phyloP scores from a whole-genome alignment of 2,329 filamentous ascomycete species.

The Pseudogymnoascus sp. region DNA sequence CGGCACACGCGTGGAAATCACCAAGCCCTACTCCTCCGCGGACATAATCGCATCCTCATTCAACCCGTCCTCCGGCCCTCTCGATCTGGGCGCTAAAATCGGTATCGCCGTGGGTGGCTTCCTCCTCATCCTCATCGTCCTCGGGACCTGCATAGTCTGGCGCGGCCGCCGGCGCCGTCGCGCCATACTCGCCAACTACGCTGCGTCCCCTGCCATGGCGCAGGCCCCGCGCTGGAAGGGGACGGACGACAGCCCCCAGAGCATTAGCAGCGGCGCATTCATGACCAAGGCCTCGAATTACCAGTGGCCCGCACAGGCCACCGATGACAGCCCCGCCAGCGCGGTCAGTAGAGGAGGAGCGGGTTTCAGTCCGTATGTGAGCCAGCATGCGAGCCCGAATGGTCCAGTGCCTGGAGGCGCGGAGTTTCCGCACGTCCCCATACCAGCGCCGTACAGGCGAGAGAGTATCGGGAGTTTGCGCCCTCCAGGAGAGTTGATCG shows the following conservation, averaged over 20 bases:
- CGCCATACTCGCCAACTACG: constrained; percentile 38
- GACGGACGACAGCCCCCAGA: neutral
- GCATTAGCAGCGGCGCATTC: neutral
- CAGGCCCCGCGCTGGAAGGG: constrained; percentile 2
- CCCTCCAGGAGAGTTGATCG: neutral
- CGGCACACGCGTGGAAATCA: constrained; percentile 18
- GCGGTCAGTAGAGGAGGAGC: neutral
- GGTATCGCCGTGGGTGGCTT: constrained; percentile 21
- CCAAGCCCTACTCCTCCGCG: constrained; percentile 11
- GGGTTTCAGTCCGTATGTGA: neutral
- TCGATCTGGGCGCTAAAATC: constrained; percentile 20
- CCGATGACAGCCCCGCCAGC: neutral
- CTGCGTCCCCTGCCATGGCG: neutral
- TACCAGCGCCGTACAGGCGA: neutral
- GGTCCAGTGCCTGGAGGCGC: neutral
- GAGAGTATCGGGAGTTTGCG: neutral
- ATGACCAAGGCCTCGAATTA: constrained; percentile 1
- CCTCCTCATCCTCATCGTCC: constrained; percentile 14
- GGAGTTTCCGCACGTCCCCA: neutral
- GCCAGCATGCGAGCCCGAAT: neutral
- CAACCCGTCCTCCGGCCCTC: constrained; percentile 11
- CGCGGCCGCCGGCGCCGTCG: constrained; percentile 49
- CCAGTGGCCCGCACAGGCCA: neutral
- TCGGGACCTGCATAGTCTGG: constrained; percentile 17
- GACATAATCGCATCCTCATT: neutral